These are phyloP conservation scores for Eucalyptus regnans DNA, from an alignment of 345 rosid genomes.

Conservation along the genomic window DNA sequence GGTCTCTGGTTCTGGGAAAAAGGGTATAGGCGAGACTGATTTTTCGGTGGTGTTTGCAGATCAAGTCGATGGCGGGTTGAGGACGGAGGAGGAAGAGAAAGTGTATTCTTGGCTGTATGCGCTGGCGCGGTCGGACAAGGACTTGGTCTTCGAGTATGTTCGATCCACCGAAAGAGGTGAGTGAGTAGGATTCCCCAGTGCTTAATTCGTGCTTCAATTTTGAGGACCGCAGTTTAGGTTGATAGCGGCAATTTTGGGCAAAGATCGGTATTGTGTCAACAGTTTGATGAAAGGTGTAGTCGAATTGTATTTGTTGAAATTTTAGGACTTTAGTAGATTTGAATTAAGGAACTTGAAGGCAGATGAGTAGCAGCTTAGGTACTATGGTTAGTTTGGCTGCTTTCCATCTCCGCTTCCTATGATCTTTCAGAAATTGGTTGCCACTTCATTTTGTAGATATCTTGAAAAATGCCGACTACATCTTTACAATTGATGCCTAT, in stretches of 20 bases:
- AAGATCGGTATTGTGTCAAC: neutral
- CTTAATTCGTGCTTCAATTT: neutral
- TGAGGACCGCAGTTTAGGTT: neutral
- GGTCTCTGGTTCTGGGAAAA: neutral
- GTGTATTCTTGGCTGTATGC: conserved; percentile 54
- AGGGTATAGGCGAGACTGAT: neutral
- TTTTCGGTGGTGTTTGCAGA: conserved; percentile 14
- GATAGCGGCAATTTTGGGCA: neutral
- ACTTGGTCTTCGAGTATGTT: conserved; percentile 56
- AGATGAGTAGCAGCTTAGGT: neutral
- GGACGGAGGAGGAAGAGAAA: conserved; percentile 55
- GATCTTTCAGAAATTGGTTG: neutral
- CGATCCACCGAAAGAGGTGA: conserved; percentile 65
- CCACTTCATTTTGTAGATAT: neutral
- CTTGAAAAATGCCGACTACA: neutral
- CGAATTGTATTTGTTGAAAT: neutral
- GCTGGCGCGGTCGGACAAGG: conserved; percentile 36
- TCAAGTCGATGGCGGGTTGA: conserved; percentile 38
- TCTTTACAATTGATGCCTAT: neutral
- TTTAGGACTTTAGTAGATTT: neutral
- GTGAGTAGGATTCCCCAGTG: neutral
- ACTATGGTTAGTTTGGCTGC: neutral
- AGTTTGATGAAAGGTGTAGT: conserved; percentile 1
- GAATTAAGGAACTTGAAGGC: neutral
- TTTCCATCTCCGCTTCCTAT: neutral